Base-by-base conservation (phyloP, 2,329 filamentous ascomycete genomes). In the Alternaria triticina region DNA sequence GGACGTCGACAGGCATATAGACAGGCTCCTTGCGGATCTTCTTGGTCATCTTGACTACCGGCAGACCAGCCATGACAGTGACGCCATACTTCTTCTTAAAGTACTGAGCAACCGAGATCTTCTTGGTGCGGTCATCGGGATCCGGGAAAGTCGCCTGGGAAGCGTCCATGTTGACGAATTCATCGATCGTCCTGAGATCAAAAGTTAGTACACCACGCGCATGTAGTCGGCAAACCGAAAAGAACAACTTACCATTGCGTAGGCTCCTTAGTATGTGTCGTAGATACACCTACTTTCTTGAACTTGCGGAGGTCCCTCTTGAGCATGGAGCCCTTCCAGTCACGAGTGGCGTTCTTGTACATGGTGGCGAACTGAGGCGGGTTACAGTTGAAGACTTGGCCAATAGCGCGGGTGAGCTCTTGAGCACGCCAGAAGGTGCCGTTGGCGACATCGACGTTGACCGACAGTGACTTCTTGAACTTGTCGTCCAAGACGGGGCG, bases 361-460 rank as follows among this genome's bases (percentile, higher is more conserved):
- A 61, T 52, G 11, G 25, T 55, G 44, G 50, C 23, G 70, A 56
- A 65, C 30, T 70, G 71, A 66, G 73, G 27, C 54, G 59, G 64
- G 72, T 60, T 67, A 17, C 70, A 71, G 54, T 70, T 70, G 54
- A 79, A 78, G 9, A 70, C 71, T 20, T 76, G 69, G 13, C 67
- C 49, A 6, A 71, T 36, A 84, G 80, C 77, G 28, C 79, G 76
- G n/a, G 63, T 65, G 8, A 80, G 70, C 22, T 69, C 67, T 43
- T 77, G 73, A 2, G 79, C 63, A 40, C 83, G 85, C 91, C 92
- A 98, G 82, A 99, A 99, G 12, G 91, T 92, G 0, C 93, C 92
- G 75, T 98, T 97, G 60, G 94, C 91, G 28, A 97, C 91, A 73
- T 99, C 95, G 11, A 97, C 89, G 71, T 97, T 98, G 76, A 99